These are phyloP conservation scores for Botrytis deweyae DNA, from an alignment of 2,329 filamentous ascomycete species.

Conservation along the genomic window DNA sequence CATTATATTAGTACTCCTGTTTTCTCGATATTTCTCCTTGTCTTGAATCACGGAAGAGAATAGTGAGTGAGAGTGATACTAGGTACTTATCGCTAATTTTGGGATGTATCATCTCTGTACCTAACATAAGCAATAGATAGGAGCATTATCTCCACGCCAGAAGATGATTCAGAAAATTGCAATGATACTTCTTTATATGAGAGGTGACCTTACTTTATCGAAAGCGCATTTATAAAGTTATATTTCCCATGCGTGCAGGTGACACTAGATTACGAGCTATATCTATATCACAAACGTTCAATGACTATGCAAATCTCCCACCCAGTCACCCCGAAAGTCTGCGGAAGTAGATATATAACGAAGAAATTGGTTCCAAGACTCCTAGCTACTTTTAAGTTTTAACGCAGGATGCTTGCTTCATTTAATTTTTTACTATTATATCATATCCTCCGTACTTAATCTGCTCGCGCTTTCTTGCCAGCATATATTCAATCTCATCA, in stretches of 20 bases:
- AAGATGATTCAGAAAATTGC: conserved; percentile 45
- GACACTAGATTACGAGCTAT: neutral
- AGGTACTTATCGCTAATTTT: conserved; percentile 44
- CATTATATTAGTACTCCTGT: conserved; percentile 11
- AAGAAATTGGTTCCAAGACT: neutral
- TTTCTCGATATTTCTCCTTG: conserved; percentile 37
- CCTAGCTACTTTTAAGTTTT: too few species aligned
- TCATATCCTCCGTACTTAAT: conserved; percentile 29
- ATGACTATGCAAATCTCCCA: neutral
- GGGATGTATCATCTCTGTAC: conserved; percentile 47
- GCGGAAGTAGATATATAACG: neutral
- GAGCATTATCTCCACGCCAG: conserved; percentile 45
- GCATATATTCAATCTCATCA: conserved; percentile 51
- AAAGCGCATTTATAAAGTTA: neutral
- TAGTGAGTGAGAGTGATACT: conserved; percentile 40
- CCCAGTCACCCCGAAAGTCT: neutral
- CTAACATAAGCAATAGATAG: conserved; percentile 45
- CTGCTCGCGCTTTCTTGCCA: conserved; percentile 43
- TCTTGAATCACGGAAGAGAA: conserved; percentile 38
- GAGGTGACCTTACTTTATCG: neutral
- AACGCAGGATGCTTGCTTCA: conserved; percentile 17
- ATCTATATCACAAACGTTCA: neutral
- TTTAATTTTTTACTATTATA: conserved; percentile 41
- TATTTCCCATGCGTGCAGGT: neutral
- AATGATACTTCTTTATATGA: conserved; percentile 34